Conservation (phyloP, 2,329 filamentous ascomycete species). For the Aspergillus floridensis region DNA sequence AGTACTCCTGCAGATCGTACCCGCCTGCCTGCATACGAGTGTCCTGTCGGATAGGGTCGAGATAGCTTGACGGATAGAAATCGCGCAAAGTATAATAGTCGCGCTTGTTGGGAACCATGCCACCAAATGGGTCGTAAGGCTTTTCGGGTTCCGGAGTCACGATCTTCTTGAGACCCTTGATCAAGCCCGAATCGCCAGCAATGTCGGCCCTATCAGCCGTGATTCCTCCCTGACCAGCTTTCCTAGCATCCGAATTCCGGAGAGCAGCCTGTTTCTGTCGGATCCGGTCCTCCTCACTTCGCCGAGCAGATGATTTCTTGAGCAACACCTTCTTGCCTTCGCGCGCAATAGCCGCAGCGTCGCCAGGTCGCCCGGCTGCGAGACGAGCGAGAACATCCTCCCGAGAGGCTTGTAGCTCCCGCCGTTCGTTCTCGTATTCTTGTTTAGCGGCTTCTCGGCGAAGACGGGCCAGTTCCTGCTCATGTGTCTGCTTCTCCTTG, state of each 20-base stretch:
- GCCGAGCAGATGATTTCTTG: slow-evolving; percentile 66
- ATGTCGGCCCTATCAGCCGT: slow-evolving; percentile 27
- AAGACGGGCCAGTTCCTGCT: slow-evolving; percentile 64
- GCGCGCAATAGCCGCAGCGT: slow-evolving; percentile 55
- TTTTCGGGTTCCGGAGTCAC: slow-evolving; percentile 63
- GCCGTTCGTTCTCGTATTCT: slow-evolving; percentile 70
- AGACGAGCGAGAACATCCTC: slow-evolving; percentile 70
- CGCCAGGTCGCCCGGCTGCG: slow-evolving; percentile 58
- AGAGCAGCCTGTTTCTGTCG: slow-evolving; percentile 46
- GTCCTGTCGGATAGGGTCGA: slow-evolving; percentile 66
- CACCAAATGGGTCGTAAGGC: slow-evolving; percentile 86
- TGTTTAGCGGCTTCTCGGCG: slow-evolving; percentile 61
- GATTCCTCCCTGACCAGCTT: slow-evolving; percentile 19
- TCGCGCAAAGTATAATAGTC: slow-evolving; percentile 69
- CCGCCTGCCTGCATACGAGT: slow-evolving; percentile 70
- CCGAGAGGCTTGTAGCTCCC: slow-evolving; percentile 60
- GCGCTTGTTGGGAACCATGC: slow-evolving; percentile 59
- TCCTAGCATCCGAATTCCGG: slow-evolving; percentile 33
- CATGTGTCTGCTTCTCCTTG: slow-evolving; percentile 51
- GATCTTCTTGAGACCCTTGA: slow-evolving; percentile 74
- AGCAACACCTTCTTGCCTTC: slow-evolving; percentile 61
- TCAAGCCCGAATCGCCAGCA: slow-evolving; percentile 47
- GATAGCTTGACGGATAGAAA: slow-evolving; percentile 71
- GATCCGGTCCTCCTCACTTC: slow-evolving; percentile 53
- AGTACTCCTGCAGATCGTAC: slow-evolving; percentile 79